Evolutionary conservation across 2,329 filamentous ascomycete species (phyloP).

Genomic region (Epichloe glyceriae): DNA sequence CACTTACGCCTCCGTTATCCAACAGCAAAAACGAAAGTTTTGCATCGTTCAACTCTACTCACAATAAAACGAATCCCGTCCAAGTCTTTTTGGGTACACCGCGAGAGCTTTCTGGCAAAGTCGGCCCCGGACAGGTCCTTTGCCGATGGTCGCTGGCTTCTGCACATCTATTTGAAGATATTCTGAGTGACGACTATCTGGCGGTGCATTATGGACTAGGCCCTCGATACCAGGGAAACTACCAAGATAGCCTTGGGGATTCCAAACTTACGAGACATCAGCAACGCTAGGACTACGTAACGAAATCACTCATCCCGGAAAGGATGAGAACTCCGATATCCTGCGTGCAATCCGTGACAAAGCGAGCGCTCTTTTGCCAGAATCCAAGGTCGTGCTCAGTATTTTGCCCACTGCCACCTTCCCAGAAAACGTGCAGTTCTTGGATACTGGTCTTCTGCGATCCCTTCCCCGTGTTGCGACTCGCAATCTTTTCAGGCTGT

Average conservation of each 20-base stretch:
- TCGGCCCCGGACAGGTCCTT: conserved; percentile 58
- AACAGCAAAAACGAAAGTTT: conserved; percentile 54
- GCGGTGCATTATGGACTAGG: conserved; percentile 85
- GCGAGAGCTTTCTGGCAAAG: conserved; percentile 64
- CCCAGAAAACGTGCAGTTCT: conserved; percentile 64
- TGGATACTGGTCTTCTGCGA: conserved; percentile 64
- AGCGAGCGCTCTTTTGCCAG: conserved; percentile 68
- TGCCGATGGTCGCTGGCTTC: conserved; percentile 85
- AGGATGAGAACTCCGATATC: conserved; percentile 85
- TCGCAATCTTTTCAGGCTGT: conserved; percentile 37
- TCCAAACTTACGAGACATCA: conserved; percentile 91
- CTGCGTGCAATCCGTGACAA: conserved; percentile 76
- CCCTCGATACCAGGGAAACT: conserved; percentile 86
- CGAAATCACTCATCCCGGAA: conserved; percentile 77
- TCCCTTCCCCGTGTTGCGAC: conserved; percentile 62
- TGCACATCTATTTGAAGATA: conserved; percentile 77
- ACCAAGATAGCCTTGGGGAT: conserved; percentile 88
- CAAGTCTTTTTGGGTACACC: conserved; percentile 93
- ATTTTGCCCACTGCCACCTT: conserved; percentile 71
- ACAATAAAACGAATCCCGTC: conserved; percentile 51
- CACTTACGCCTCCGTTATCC: conserved; percentile 55
- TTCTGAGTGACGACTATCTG: conserved; percentile 79
- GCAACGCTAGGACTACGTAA: conserved; percentile 83
- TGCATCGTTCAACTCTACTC: conserved; percentile 50
- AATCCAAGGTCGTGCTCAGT: conserved; percentile 70